Evolutionary conservation across 2,329 filamentous ascomycete genomes (phyloP).

Genomic region (Alternaria hordeiaustralica): DNA sequence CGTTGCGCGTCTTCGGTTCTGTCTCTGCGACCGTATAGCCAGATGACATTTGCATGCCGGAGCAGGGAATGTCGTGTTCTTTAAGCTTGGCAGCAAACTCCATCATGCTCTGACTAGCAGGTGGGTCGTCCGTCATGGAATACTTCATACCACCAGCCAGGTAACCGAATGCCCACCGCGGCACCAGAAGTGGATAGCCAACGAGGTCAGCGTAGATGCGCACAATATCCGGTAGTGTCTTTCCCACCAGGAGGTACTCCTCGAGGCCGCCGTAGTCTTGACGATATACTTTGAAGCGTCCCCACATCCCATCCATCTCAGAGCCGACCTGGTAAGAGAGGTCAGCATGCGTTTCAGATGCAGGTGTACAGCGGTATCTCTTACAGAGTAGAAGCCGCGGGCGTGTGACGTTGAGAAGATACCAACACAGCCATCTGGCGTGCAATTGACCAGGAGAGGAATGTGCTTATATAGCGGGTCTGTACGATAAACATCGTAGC

Average conservation of each 20-base stretch:
- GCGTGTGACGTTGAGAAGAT: slow-evolving; percentile 72
- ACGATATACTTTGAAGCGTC: slow-evolving; percentile 74
- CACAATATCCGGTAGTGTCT: slow-evolving; percentile 70
- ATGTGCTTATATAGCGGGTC: slow-evolving; percentile 80
- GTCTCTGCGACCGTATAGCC: slow-evolving; percentile 73
- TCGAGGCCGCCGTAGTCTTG: slow-evolving; percentile 76
- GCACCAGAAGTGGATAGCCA: slow-evolving; percentile 71
- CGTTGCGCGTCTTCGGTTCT: slow-evolving; percentile 73
- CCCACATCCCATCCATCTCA: slow-evolving; percentile 79
- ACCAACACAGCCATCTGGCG: slow-evolving; percentile 67
- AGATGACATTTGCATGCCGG: slow-evolving; percentile 74
- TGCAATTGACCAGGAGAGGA: slow-evolving; percentile 73
- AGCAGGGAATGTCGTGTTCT: slow-evolving; percentile 72
- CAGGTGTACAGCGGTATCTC: background rate
- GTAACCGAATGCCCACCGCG: slow-evolving; percentile 76
- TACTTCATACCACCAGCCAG: slow-evolving; percentile 72
- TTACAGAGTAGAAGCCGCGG: slow-evolving; percentile 67
- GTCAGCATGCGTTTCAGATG: background rate
- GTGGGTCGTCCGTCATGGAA: slow-evolving; percentile 63
- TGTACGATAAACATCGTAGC: slow-evolving; percentile 73
- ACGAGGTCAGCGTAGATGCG: slow-evolving; percentile 70
- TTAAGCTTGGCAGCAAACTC: slow-evolving; percentile 67
- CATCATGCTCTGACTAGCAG: slow-evolving; percentile 63
- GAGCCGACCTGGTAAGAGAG: slow-evolving; percentile 55
- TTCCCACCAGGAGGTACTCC: slow-evolving; percentile 72